Evolutionary conservation across 2,329 filamentous ascomycete genomes (phyloP), one percentile per base, ranked within the genome.

Genomic region (Elsinoe fawcettii): DNA sequence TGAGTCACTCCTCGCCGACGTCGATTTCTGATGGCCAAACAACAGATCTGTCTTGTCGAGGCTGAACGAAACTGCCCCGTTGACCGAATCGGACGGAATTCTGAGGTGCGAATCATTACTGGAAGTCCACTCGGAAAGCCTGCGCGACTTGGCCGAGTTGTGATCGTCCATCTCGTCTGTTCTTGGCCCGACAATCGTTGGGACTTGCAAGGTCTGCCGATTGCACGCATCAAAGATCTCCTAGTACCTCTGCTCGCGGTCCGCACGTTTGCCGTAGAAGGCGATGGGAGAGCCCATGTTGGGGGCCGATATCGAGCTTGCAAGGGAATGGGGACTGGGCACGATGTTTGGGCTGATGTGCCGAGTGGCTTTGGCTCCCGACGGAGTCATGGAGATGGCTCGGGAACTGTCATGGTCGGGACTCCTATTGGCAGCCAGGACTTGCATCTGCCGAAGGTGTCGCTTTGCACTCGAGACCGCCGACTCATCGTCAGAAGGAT

Each of bases 401-500:
- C 22, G 20, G 18, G 23, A n/a, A 9, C 23, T 20, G 11, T n/a
- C 41, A 11, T 23, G 41, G 25, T 46, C 27, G 20, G 25, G 25
- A 34, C 46, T 22, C 8, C 37, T n/a, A 14, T 18, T 47, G 30
- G 20, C 16, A 36, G 41, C 41, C 5, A 47, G 37, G 16, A 14
- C 12, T 25, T 49, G 54, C 43, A 49, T 34, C 9, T 49, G 18
- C 3, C 34, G 27, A 12, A 56, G 54, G 37, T 56, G 54, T 9
- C 18, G 18, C 39, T 47, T 36, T 5, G 43, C 54, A 23, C n/a
- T 14, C 22, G 22, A 56, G 16, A 37, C 12, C 22, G 54, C 41
- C 18, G 41, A 47, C 30, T 56, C 39, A 8, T 43, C 54, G 16
- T 56, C 54, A 25, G 39, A 47, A 18, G 54, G 25, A 37, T 56